Conservation (phyloP, 2,329 filamentous ascomycete species). For the Ceratocystis cacaofunesta region DNA sequence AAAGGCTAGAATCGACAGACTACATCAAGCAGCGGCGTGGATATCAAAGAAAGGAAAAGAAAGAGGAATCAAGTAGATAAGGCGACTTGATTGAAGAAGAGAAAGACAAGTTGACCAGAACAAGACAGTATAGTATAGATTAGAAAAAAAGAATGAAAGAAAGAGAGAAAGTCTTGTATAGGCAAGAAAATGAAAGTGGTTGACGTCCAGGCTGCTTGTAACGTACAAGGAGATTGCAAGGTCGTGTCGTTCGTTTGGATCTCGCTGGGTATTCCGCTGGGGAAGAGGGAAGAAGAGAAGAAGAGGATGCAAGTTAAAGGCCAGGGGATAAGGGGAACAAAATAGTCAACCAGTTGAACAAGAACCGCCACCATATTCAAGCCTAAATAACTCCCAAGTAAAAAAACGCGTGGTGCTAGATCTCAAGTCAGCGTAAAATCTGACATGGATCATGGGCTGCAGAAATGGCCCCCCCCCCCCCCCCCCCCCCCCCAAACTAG, state of each 20-base stretch:
- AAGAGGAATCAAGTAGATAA: background rate
- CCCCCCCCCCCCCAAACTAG: too few relatives aligned
- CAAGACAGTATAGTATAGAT: background rate
- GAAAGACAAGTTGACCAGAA: background rate
- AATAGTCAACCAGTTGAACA: background rate
- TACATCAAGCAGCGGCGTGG: constrained; percentile 1
- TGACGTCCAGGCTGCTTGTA: background rate
- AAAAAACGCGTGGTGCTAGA: background rate
- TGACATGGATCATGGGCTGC: background rate
- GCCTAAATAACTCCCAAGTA: background rate
- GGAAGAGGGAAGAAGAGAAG: background rate
- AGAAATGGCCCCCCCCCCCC: background rate
- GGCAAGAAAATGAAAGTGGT: background rate
- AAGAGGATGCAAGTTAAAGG: background rate
- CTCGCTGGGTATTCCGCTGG: background rate
- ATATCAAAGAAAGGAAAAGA: background rate
- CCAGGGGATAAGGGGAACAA: background rate
- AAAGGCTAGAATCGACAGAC: background rate
- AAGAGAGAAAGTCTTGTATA: background rate
- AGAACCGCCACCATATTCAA: background rate
- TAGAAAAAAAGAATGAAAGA: background rate
- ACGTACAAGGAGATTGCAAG: background rate
- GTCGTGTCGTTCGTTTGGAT: background rate
- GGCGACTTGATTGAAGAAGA: background rate
- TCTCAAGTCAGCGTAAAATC: background rate